Evolutionary conservation across 148 eudicot genomes (phyloP).

Genomic region (Dianthus caryophyllus): DNA sequence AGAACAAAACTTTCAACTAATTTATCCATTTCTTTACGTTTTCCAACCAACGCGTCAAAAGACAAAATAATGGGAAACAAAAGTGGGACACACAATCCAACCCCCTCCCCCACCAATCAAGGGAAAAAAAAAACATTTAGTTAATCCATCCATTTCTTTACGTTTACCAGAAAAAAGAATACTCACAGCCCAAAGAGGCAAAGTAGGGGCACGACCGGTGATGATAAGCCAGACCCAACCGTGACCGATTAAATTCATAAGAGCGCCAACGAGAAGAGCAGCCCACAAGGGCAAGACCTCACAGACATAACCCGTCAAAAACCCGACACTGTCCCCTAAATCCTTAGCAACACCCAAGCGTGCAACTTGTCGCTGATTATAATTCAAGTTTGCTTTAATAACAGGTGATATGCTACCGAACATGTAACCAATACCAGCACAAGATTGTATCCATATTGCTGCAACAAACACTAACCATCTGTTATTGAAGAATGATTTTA

Average conservation of each 20-base stretch:
- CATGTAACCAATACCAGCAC: constrained; percentile 85
- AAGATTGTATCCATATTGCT: constrained; percentile 96
- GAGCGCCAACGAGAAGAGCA: constrained; percentile 78
- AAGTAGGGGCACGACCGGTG: constrained; percentile 51
- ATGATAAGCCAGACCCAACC: constrained; percentile 91
- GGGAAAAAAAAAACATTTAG: too few relatives aligned
- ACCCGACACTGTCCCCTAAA: constrained; percentile 89
- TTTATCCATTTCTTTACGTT: too few relatives aligned
- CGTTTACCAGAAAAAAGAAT: neutral
- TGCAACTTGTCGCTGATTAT: constrained; percentile 82
- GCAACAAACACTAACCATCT: constrained; percentile 92
- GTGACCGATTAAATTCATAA: constrained; percentile 85
- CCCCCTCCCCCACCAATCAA: too few relatives aligned
- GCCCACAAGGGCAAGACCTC: constrained; percentile 86
- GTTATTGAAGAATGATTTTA: constrained; percentile 45
- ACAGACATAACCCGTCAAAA: constrained; percentile 79
- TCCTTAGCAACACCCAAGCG: constrained; percentile 92
- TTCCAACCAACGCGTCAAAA: too few relatives aligned
- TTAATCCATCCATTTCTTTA: too few relatives aligned
- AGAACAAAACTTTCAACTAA: too few relatives aligned
- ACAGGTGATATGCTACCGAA: constrained; percentile 93
- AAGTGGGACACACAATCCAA: too few relatives aligned
- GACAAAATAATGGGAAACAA: too few relatives aligned
- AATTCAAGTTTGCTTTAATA: constrained; percentile 60
- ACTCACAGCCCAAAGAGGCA: constrained; percentile 97